phyloP scores from a whole-genome alignment of 1,284 basidiomycete genomes.

The Ceratobasidium sp. region DNA sequence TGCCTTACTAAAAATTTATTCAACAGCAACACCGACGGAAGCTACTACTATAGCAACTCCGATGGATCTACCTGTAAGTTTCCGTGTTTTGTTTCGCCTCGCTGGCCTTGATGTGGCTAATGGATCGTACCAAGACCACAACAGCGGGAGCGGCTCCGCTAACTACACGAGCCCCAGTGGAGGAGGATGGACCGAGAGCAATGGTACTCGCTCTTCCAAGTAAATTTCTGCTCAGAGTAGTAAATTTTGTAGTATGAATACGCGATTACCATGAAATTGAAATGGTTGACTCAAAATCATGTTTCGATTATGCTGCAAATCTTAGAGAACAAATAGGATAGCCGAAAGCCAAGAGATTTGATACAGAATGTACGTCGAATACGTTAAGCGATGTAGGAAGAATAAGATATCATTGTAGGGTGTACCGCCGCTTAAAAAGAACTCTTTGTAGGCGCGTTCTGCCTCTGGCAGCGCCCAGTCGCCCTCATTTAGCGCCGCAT shows the following conservation, averaged over 20 bases:
- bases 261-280: neutral
- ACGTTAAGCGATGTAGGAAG: too few species aligned
- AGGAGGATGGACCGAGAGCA: conserved; percentile 44
- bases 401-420: conserved; percentile 5
- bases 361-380: too few species aligned
- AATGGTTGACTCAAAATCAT: neutral
- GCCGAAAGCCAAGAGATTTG: too few species aligned
- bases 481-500: conserved; percentile 26
- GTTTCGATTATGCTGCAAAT: too few species aligned
- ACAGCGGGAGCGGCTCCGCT: conserved; percentile 41
- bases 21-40: conserved; percentile 17
- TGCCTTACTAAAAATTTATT: neutral
- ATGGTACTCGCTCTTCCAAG: conserved; percentile 7
- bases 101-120: neutral
- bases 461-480: conserved; percentile 27
- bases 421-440: conserved; percentile 39
- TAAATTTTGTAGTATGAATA: neutral
- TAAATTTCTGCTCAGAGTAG: neutral
- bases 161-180: conserved; percentile 46
- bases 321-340: too few species aligned
- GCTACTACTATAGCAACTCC: conserved; percentile 21
- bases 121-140: conserved; percentile 32
- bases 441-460: conserved; percentile 39
- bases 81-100: neutral
- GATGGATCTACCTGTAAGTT: conserved; percentile 25